A percentile compares a stretch with the other conserved stretches of the same genome.
Conservation (phyloP, 1,284 basidiomycete species). For the Leccinum griseonigrum region DNA sequence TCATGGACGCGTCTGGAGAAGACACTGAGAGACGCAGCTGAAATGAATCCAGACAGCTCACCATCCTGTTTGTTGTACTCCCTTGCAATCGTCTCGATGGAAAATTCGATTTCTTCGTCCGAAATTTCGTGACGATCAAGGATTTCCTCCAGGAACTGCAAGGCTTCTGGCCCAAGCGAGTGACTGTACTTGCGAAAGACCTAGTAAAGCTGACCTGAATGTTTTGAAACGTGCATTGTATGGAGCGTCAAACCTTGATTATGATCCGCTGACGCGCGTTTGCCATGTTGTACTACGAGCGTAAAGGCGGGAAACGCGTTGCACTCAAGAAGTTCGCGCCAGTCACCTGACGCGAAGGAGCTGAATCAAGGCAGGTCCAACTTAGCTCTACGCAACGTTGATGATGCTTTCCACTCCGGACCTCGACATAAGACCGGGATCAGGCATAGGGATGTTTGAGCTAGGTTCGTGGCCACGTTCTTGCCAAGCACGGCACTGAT, state of each 20-base stretch:
- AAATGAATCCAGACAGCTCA: conserved; percentile 33
- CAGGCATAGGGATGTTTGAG: conserved; percentile 74
- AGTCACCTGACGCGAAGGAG: conserved; percentile 7
- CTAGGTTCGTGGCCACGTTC: conserved; percentile 48
- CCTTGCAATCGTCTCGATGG: conserved; percentile 80
- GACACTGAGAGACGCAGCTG: conserved; percentile 2
- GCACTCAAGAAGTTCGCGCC: background rate
- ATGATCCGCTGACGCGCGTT: conserved; percentile 54
- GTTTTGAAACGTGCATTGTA: background rate
- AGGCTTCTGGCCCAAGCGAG: conserved; percentile 73
- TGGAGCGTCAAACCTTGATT: conserved; percentile 51
- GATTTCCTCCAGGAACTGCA: conserved; percentile 67
- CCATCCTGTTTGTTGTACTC: conserved; percentile 94
- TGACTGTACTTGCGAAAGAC: conserved; percentile 83
- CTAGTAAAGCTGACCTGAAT: conserved; percentile 35
- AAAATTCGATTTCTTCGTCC: conserved; percentile 74
- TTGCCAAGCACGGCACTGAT: conserved; percentile 3
- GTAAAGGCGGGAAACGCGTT: background rate
- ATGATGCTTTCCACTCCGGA: conserved; percentile 66
- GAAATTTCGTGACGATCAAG: conserved; percentile 64
- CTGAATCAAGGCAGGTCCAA: conserved; percentile 17
- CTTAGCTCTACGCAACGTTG: background rate
- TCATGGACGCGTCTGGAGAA: conserved; percentile 71
- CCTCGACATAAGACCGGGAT: conserved; percentile 76
- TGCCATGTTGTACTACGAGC: conserved; percentile 30